phyloP scores from a whole-genome alignment of 148 eudicot genomes.

The Vaccinium darrowii region DNA sequence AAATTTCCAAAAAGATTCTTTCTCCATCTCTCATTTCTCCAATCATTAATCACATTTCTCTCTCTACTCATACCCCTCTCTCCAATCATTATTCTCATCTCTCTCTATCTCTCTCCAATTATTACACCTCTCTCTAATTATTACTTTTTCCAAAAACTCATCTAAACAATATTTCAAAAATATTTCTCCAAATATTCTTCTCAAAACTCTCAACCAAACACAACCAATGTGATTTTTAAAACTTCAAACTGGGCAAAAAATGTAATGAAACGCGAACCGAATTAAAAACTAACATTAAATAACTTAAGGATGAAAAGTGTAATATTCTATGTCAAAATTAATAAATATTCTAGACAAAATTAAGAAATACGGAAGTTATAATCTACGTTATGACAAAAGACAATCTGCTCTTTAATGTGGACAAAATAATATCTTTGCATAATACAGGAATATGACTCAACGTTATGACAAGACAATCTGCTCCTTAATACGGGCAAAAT shows the following conservation, averaged over 20 bases:
- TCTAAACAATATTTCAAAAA: no score
- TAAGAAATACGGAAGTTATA: not conserved
- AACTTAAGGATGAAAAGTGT: not conserved
- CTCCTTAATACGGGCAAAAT: not conserved
- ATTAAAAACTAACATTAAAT: not conserved
- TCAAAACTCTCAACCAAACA: no score
- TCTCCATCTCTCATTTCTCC: no score
- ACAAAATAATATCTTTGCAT: not conserved
- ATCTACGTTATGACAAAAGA: not conserved
- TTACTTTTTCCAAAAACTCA: no score
- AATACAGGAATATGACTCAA: not conserved
- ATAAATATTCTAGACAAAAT: not conserved
- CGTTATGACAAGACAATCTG: not conserved
- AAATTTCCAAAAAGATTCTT: no score
- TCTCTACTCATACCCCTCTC: no score
- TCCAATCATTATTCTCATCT: no score
- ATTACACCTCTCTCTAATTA: no score
- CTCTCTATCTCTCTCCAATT: no score
- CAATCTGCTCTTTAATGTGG: not conserved
- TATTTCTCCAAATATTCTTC: no score
- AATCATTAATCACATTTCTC: no score
- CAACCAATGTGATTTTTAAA: not conserved
- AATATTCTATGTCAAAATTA: not conserved
- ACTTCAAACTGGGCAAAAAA: not conserved
- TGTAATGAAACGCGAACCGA: not conserved